Evolutionary conservation across 2,329 filamentous ascomycete genomes (phyloP), one percentile per base, ranked within the genome.

Genomic region (Macrophomina phaseolina): DNA sequence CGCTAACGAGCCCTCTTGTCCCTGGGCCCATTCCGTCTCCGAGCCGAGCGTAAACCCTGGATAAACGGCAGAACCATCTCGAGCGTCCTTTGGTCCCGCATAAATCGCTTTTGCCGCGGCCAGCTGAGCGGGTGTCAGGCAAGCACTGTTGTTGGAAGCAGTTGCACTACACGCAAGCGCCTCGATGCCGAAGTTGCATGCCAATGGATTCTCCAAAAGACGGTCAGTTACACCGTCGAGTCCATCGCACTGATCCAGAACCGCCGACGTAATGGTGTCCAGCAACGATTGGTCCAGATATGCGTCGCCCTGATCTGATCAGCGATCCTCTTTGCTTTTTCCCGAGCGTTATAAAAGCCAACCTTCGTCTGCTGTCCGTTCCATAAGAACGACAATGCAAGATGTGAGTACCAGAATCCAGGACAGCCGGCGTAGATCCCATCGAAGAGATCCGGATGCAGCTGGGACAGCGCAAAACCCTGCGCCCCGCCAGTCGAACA

Each of bases 31-130:
- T 51, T 76, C 70, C 7, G 67, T 76, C 63, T 82, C 81, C 5
- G 78, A 80, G 48, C 81, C 80, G 14, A 78, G 67, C 0, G 72
- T 70, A 62, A 81, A 81, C 8, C 80, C 80, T 2, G 81, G 80
- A 68, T 82, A 82, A 7, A 81, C 68, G 18, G 71, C 53, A 32
- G 67, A 46, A 6, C 71, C 71, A 4, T 69, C 28, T 60, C 67
- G 12, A 74, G 28, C 38, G 38, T 66, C 53, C n/a, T 46, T 67
- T 28, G 68, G 77, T 1, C 77, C 77, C 12, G 71, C 64, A 66
- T 78, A 81, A 48, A 80, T 74, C 6, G 71, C 71, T 65, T 76
- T 73, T 12, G 70, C 75, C 9, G 77, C 72, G 0, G 52, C 65
- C 12, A 80, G 64, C 67, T 81, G 78, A 1, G 69, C 66, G 1